phyloP scores from a whole-genome alignment of 495 filamentous ascomycete genomes.

The Podospora pseudoanserina region DNA sequence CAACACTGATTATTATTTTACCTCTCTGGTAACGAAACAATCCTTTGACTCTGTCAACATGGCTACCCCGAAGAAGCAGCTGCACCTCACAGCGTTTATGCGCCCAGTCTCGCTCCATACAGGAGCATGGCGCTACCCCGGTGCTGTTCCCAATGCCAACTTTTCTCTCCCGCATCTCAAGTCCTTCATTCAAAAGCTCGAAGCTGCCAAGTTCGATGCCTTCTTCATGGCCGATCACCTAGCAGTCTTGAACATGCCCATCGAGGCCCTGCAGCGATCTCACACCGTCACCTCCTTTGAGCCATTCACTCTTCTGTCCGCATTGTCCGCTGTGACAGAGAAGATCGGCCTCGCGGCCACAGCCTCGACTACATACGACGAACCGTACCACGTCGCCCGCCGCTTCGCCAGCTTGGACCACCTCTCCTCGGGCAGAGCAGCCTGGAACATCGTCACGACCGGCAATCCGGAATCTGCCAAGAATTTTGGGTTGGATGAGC shows the following conservation, averaged over 20 bases:
- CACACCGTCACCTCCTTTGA: slow-evolving; percentile 55
- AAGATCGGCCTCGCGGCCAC: slow-evolving; percentile 51
- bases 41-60: not conserved
- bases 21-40: too few relatives aligned
- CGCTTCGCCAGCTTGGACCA: slow-evolving; percentile 60
- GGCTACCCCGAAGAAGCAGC: slow-evolving; percentile 21
- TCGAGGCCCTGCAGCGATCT: slow-evolving; percentile 54
- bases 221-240: slow-evolving; percentile 63
- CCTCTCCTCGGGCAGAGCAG: slow-evolving; percentile 54
- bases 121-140: slow-evolving; percentile 57
- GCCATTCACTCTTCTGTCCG: slow-evolving; percentile 47
- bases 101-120: slow-evolving; percentile 55
- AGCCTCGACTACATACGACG: slow-evolving; percentile 52
- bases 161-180: slow-evolving; percentile 56
- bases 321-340: slow-evolving; percentile 50
- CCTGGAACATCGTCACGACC: slow-evolving; percentile 64
- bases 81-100: slow-evolving; percentile 60
- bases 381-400: slow-evolving; percentile 55
- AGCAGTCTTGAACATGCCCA: slow-evolving; percentile 56
- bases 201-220: slow-evolving; percentile 58
- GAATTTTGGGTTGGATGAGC: slow-evolving; percentile 52
- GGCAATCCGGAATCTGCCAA: slow-evolving; percentile 54
- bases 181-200: slow-evolving; percentile 53
- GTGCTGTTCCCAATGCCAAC: slow-evolving; percentile 54
- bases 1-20: not conserved